A percentile compares a stretch with the other conserved stretches of the same genome.
These are phyloP conservation scores for Globisporangium nunn DNA, from an alignment of 352 stramenopile species.

Conservation along the genomic window DNA sequence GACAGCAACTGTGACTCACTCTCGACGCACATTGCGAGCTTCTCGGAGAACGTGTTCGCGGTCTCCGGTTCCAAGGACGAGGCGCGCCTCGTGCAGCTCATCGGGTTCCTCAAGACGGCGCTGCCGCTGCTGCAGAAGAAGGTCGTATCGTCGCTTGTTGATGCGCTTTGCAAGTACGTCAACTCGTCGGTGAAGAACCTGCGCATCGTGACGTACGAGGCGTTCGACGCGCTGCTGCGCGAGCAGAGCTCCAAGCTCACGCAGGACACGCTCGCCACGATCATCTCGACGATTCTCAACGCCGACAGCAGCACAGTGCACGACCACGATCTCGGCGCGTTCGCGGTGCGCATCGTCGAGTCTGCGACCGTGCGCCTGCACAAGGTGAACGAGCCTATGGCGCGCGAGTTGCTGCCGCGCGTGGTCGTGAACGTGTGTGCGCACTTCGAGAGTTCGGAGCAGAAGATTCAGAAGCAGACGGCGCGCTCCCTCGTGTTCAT, in stretches of 20 bases:
- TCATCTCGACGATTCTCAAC: constrained; percentile 55
- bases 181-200: constrained; percentile 71
- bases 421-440: constrained; percentile 68
- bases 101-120: constrained; percentile 73
- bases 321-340: constrained; percentile 50
- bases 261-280: constrained; percentile 55
- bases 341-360: constrained; percentile 61
- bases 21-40: constrained; percentile 84
- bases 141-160: constrained; percentile 70
- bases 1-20: constrained; percentile 67
- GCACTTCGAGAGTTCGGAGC: constrained; percentile 58
- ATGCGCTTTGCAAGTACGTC: constrained; percentile 65
- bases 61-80: constrained; percentile 63
- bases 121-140: constrained; percentile 77
- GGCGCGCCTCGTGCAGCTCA: constrained; percentile 62
- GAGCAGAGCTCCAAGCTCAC: constrained; percentile 50
- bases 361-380: constrained; percentile 60
- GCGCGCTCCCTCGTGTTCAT: constrained; percentile 56
- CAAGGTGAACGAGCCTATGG: constrained; percentile 41
- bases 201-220: constrained; percentile 71
- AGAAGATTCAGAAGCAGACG: constrained; percentile 55
- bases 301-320: constrained; percentile 54
- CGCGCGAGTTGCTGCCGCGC: constrained; percentile 61
- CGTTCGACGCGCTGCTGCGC: constrained; percentile 52
- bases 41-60: constrained; percentile 77